phyloP scores from a whole-genome alignment of 331 rosid genomes.

The Malus hybrid region DNA sequence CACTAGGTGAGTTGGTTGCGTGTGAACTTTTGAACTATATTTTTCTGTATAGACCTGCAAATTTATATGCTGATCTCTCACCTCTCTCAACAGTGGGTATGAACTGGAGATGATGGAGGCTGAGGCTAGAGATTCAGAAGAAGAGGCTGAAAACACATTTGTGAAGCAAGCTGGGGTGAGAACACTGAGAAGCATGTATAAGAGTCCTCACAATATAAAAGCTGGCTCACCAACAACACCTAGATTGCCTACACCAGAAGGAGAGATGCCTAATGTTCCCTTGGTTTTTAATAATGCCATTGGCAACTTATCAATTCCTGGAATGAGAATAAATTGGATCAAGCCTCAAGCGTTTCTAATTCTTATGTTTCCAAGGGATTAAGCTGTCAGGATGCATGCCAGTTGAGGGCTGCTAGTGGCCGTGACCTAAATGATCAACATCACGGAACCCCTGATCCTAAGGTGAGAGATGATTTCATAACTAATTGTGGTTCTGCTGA shows the following conservation, averaged over 20 bases:
- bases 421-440: constrained; percentile 17
- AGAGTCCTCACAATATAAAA: constrained; percentile 40
- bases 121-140: constrained; percentile 96
- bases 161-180: constrained; percentile 22
- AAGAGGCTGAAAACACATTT: constrained; percentile 44
- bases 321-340: constrained; percentile 21
- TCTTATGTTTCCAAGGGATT: constrained; percentile 14
- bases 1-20: constrained; percentile 48
- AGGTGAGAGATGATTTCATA: constrained; percentile 27
- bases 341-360: constrained; percentile 17
- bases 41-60: neutral
- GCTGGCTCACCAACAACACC: constrained; percentile 8
- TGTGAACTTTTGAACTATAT: neutral
- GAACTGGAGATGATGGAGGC: constrained; percentile 63
- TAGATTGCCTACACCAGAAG: constrained; percentile 21
- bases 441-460: constrained; percentile 20
- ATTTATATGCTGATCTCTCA: constrained; percentile 13
- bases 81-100: constrained; percentile 55
- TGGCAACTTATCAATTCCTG: constrained; percentile 8
- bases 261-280: constrained; percentile 26
- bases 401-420: constrained; percentile 9
- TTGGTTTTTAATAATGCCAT: constrained; percentile 10
- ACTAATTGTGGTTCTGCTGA: constrained; percentile 36
- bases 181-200: constrained; percentile 12
- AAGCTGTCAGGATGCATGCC: constrained; percentile 25